Percentiles rank a stretch among this genome's conserved stretches.
Conservation (phyloP, 2,329 filamentous ascomycete genomes). For the Colletotrichum tropicicola region DNA sequence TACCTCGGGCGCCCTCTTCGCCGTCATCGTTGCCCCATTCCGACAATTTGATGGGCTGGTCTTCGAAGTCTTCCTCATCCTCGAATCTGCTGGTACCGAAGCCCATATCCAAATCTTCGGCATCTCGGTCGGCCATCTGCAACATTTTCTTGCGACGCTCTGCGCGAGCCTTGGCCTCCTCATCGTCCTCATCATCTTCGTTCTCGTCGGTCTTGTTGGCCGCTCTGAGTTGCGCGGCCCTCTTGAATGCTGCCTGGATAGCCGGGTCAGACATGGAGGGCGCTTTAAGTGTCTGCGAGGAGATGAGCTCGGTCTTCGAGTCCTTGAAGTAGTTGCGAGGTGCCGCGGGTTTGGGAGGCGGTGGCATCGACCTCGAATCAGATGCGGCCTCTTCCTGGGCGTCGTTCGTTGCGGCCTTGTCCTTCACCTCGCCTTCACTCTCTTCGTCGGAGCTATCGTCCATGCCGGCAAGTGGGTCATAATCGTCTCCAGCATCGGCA, state of each 20-base stretch:
- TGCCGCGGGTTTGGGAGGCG: slow-evolving; percentile 53
- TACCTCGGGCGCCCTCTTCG: slow-evolving; percentile 53
- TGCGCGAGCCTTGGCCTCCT: slow-evolving; percentile 64
- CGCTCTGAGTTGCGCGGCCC: slow-evolving; percentile 74
- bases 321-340: slow-evolving; percentile 71
- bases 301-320: slow-evolving; percentile 62
- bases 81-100: slow-evolving; percentile 90
- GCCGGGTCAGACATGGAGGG: slow-evolving; percentile 77
- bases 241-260: slow-evolving; percentile 85
- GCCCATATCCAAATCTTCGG: slow-evolving; percentile 92
- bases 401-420: slow-evolving; percentile 34
- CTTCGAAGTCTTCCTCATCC: slow-evolving; percentile 86
- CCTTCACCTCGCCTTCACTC: slow-evolving; percentile 47
- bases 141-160: slow-evolving; percentile 80
- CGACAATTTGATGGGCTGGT: slow-evolving; percentile 72
- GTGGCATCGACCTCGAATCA: slow-evolving; percentile 50
- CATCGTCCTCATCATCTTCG: slow-evolving; percentile 49
- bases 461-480: slow-evolving; percentile 72
- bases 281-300: slow-evolving; percentile 58
- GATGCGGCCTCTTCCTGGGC: slow-evolving; percentile 27
- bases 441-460: slow-evolving; percentile 52
- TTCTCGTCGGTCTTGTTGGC: slow-evolving; percentile 41
- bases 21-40: slow-evolving; percentile 67
- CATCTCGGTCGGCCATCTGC: slow-evolving; percentile 77
- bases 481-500: slow-evolving; percentile 71